Evolutionary conservation across 805 yeast species (phyloP).

Genomic region (Kurtzmaniella fragi): DNA sequence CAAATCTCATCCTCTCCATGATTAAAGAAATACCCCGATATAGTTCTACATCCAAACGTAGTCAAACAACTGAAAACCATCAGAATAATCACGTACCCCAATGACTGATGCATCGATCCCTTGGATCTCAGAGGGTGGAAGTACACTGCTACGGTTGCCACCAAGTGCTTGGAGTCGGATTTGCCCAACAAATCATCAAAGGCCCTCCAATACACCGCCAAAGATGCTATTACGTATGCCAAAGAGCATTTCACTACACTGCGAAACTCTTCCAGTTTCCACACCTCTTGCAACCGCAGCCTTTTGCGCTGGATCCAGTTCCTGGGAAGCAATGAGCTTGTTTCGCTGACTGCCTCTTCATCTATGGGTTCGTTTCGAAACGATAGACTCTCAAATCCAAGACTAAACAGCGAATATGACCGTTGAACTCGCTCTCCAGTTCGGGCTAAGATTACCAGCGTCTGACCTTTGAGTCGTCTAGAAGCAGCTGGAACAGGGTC

Average conservation of each 20-base stretch:
- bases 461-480: conserved; percentile 10
- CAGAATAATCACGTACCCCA: conserved; percentile 54
- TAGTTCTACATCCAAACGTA: conserved; percentile 46
- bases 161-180: conserved; percentile 73
- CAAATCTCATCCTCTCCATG: conserved; percentile 45
- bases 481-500: neutral
- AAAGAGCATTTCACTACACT: conserved; percentile 59
- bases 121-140: conserved; percentile 77
- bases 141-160: conserved; percentile 79
- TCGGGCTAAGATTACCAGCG: conserved; percentile 34
- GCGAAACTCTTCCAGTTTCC: conserved; percentile 9
- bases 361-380: neutral
- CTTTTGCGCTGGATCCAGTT: neutral
- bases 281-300: neutral
- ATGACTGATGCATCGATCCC: conserved; percentile 77
- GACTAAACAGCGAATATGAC: conserved; percentile 21
- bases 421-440: conserved; percentile 37
- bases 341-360: conserved; percentile 9
- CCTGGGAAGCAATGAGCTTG: conserved; percentile 17
- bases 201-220: conserved; percentile 58
- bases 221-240: conserved; percentile 70
- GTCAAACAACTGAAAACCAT: conserved; percentile 49
- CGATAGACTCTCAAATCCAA: conserved; percentile 16
- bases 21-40: conserved; percentile 43
- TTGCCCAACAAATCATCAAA: conserved; percentile 51